These are phyloP conservation scores for Penicillium pancosmium DNA, from an alignment of 495 filamentous ascomycete species.

Conservation along the genomic window DNA sequence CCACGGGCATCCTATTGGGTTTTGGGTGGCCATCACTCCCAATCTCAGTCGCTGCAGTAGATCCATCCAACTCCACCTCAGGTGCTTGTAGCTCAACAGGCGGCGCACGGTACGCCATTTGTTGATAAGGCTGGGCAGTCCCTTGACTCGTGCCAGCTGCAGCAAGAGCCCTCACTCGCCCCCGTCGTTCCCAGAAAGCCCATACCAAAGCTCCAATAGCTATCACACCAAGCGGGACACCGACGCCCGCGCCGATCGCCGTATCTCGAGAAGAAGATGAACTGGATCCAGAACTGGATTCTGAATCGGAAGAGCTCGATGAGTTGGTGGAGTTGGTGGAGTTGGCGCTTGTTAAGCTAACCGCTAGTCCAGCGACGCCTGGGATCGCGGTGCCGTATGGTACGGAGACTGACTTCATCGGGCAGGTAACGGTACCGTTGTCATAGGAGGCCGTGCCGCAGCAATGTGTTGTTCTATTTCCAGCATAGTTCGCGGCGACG, in stretches of 20 bases:
- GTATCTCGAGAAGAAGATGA: conserved; percentile 4
- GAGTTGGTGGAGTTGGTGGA: neutral
- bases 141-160: neutral
- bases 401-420: conserved; percentile 1
- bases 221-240: conserved; percentile 21
- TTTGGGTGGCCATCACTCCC: neutral
- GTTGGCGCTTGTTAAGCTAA: neutral
- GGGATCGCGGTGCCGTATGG: conserved; percentile 12
- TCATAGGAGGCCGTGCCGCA: conserved; percentile 9
- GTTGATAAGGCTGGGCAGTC: neutral
- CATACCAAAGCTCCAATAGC: conserved; percentile 26
- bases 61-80: neutral
- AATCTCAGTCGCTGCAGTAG: neutral
- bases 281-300: neutral
- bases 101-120: neutral
- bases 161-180: conserved; percentile 7
- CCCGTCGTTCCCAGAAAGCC: conserved; percentile 20
- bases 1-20: neutral
- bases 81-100: neutral
- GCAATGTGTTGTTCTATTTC: conserved; percentile 10
- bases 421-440: conserved; percentile 8
- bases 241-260: conserved; percentile 16
- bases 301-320: neutral
- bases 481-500: conserved; percentile 8
- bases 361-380: conserved; percentile 7